These are phyloP conservation scores for Trichoderma aggressivum DNA, from an alignment of 2,329 filamentous ascomycete species.

Conservation along the genomic window DNA sequence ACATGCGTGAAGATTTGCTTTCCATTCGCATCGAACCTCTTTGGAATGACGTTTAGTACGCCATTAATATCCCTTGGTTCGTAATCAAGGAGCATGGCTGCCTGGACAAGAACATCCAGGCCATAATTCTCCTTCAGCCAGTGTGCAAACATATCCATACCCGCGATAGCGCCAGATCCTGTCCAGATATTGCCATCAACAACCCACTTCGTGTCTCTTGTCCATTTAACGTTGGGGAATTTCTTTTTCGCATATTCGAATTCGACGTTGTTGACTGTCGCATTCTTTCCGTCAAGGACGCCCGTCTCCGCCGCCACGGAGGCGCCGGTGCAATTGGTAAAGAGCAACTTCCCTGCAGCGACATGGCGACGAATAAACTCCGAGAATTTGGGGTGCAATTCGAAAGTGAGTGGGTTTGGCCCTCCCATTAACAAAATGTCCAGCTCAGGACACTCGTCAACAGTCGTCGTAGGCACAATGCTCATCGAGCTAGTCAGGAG, in stretches of 20 bases:
- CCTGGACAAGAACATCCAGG: constrained; percentile 25
- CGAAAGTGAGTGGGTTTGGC: constrained; percentile 27
- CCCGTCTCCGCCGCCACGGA: constrained; percentile 33
- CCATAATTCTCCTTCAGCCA: constrained; percentile 39
- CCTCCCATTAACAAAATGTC: constrained; percentile 38
- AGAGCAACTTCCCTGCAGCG: constrained; percentile 34
- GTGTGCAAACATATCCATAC: constrained; percentile 43
- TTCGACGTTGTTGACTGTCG: constrained; percentile 41
- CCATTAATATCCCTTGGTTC: constrained; percentile 36
- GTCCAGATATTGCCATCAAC: constrained; percentile 47
- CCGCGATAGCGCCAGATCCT: constrained; percentile 42
- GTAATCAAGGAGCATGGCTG: constrained; percentile 31
- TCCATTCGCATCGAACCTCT: constrained; percentile 28
- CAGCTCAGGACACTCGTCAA: constrained; percentile 36
- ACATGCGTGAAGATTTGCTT: constrained; percentile 29
- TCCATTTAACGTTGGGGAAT: constrained; percentile 43
- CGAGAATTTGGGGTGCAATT: constrained; percentile 29
- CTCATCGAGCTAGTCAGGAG: constrained; percentile 18
- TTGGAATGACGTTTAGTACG: constrained; percentile 27
- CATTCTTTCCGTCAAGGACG: constrained; percentile 40
- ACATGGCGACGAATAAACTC: constrained; percentile 36
- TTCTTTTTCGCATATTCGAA: constrained; percentile 30
- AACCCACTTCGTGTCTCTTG: constrained; percentile 42
- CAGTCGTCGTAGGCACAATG: constrained; percentile 31
- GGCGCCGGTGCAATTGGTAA: constrained; percentile 39